Conservation (phyloP, 352 stramenopile genomes). For the Aphanomyces stellatus region DNA sequence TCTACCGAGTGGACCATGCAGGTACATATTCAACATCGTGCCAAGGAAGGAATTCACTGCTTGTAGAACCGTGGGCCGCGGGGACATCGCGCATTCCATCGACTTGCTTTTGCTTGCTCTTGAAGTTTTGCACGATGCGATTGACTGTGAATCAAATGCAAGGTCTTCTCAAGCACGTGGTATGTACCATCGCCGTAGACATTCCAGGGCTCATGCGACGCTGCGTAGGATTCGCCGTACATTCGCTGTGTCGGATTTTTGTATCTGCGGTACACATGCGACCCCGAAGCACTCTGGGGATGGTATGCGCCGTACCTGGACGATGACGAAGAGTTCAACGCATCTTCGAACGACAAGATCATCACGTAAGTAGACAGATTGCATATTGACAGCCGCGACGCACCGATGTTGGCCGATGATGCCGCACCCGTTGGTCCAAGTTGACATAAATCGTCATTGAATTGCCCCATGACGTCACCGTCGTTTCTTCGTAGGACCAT, state of each 20-base stretch:
- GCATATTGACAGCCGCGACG: not conserved
- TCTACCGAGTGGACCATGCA: conserved; percentile 78
- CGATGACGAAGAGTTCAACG: conserved; percentile 90
- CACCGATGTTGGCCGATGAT: conserved; percentile 17
- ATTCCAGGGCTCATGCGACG: too few relatives aligned
- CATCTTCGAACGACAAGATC: conserved; percentile 66
- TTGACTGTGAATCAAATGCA: conserved; percentile 96
- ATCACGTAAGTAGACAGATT: conserved; percentile 45
- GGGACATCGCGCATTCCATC: conserved; percentile 88
- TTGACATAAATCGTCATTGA: too few relatives aligned
- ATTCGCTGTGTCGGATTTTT: conserved; percentile 96
- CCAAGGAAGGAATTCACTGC: not conserved
- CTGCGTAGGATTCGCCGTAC: conserved; percentile 92
- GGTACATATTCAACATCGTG: conserved; percentile 29
- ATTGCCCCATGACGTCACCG: too few relatives aligned
- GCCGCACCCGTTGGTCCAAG: too few relatives aligned
- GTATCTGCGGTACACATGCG: conserved; percentile 95
- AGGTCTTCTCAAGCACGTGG: conserved; percentile 85
- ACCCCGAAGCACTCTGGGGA: conserved; percentile 88
- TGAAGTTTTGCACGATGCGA: conserved; percentile 95
- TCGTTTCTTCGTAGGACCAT: conserved; percentile 68
- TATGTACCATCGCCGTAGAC: too few relatives aligned
- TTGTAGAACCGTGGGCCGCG: conserved; percentile 87
- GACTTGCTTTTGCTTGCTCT: conserved; percentile 94
- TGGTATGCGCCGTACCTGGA: conserved; percentile 96